phyloP scores from a whole-genome alignment of 192 early-diverging fungal species.

The Diversispora eburnea region DNA sequence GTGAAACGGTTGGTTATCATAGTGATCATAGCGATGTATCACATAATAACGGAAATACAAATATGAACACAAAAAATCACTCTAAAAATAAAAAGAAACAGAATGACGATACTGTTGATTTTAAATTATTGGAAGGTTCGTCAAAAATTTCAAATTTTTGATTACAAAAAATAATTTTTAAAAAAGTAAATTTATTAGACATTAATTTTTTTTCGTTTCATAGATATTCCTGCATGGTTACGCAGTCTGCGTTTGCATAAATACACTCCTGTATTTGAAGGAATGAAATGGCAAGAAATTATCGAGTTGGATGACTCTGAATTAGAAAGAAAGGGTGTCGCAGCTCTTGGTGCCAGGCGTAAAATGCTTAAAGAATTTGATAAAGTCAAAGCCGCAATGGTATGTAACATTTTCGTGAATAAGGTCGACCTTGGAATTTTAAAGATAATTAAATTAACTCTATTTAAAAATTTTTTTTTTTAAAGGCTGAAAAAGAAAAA shows the following conservation, averaged over 20 bases:
- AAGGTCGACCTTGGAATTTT: no score
- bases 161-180: background rate
- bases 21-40: slow-evolving; percentile 40
- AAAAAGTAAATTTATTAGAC: background rate
- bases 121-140: slow-evolving; percentile 68
- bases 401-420: background rate
- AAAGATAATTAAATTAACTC: no score
- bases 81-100: slow-evolving; percentile 66
- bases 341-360: slow-evolving; percentile 89
- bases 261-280: slow-evolving; percentile 86
- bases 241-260: slow-evolving; percentile 91
- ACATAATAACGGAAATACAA: slow-evolving; percentile 35
- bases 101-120: slow-evolving; percentile 69
- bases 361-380: slow-evolving; percentile 99
- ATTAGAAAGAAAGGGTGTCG: slow-evolving; percentile 78
- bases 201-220: background rate
- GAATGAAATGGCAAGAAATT: slow-evolving; percentile 84
- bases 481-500: background rate
- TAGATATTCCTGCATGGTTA: slow-evolving; percentile 93
- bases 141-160: background rate
- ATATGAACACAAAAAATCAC: slow-evolving; percentile 32
- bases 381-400: slow-evolving; percentile 51
- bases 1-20: slow-evolving; percentile 28
- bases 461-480: no score
- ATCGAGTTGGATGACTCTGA: slow-evolving; percentile 81